Base-by-base conservation (phyloP, 768 basidiomycete genomes). In the Psilocybe sp. region DNA sequence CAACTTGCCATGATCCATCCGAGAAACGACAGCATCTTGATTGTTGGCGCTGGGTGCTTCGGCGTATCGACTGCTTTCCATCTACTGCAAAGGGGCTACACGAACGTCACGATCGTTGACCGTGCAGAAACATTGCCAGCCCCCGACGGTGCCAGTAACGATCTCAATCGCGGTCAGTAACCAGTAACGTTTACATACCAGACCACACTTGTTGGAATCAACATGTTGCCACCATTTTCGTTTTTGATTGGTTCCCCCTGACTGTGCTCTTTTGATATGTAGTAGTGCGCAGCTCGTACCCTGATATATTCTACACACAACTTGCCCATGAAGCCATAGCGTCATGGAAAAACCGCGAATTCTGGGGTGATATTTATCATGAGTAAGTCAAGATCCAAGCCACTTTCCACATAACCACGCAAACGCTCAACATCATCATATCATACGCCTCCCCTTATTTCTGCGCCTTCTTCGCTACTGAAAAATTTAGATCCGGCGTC, bases 1-100 rank as follows among this genome's bases (percentile, higher is more conserved):
- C 44, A 10, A 46, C 9, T 47, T 52, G 54, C 50, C 50, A 67
- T 65, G 62, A 56, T 57, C 56, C 62, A 62, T 52, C 57, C 52
- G 49, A 58, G 58, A 46, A 43, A 68, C 49, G 60, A 70, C 57
- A 68, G 64, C 44, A 70, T 85, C 40, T 60, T 92, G 46, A 84
- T 94, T 53, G 73, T 92, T 38, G 92, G 92, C 20, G 85, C 89
- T 36, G 92, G 92, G 4, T 84, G 84, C 55, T 95, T 95, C 63
- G 94, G 94, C 5, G 71, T 91, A 43, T 94, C 92, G 14, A 89
- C 94, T 0, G 94, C 92, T 1, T 78, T 83, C 56, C 83, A 91
- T 63, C 81, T 96, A 46, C 72, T 95, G 43, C 64, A 70, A 47
- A 71, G 84, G 51, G 86, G 88, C 14, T 93, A 84, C 67, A 74